Evolutionary conservation across 176 grass and related monocot genomes (phyloP).

Genomic region (Themeda triandra): DNA sequence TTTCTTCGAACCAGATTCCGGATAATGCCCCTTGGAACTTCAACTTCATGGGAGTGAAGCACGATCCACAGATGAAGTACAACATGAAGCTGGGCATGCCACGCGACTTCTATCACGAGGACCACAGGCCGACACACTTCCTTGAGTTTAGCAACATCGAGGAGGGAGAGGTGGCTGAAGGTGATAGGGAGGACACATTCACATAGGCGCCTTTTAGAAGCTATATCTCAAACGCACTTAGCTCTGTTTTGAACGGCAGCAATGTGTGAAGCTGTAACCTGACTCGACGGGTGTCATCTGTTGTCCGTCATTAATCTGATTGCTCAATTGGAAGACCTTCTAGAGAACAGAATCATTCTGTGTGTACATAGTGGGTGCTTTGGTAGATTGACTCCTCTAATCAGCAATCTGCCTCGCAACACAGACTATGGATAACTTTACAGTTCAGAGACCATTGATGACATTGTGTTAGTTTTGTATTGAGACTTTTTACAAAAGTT

Average conservation of each 20-base stretch:
- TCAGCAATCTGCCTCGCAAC: too few relatives aligned
- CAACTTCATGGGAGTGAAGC: conserved; percentile 99
- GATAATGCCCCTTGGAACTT: conserved; percentile 93
- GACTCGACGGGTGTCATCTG: background rate
- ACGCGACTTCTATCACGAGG: conserved; percentile 88
- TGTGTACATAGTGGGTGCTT: too few relatives aligned
- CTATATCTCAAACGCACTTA: background rate
- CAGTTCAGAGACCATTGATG: too few relatives aligned
- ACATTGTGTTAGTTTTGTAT: too few relatives aligned
- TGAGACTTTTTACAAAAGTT: too few relatives aligned
- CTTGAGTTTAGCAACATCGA: conserved; percentile 94
- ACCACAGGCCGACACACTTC: conserved; percentile 87
- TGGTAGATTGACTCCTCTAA: too few relatives aligned
- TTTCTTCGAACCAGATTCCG: conserved; percentile 48
- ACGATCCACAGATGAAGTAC: conserved; percentile 80
- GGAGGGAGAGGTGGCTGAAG: conserved; percentile 70
- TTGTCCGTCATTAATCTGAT: too few relatives aligned
- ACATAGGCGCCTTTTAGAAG: conserved; percentile 22
- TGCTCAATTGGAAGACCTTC: too few relatives aligned
- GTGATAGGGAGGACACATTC: conserved; percentile 85
- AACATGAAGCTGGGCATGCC: conserved; percentile 79
- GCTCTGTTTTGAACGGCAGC: background rate
- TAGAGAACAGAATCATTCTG: too few relatives aligned
- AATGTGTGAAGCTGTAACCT: conserved; percentile 10
- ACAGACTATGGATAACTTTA: too few relatives aligned